A percentile compares a stretch with the other conserved stretches of the same genome.
These are phyloP conservation scores for Acanthamoeba quina DNA, from an alignment of 208 protist genomes.

Conservation along the genomic window DNA sequence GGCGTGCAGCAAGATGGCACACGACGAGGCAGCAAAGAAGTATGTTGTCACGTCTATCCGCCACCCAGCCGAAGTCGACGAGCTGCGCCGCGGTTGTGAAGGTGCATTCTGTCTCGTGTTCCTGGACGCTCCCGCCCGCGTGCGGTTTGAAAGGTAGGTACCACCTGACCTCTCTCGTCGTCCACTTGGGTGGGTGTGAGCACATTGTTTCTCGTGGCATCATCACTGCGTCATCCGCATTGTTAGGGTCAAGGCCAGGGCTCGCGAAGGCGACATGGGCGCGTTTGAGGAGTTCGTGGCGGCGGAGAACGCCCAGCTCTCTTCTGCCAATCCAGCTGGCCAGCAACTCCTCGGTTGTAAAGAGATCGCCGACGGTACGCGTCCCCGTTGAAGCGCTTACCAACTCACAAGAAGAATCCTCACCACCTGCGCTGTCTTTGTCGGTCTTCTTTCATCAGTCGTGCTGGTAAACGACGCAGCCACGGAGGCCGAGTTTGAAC, in stretches of 20 bases:
- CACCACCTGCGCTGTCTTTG: neutral
- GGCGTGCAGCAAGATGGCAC: neutral
- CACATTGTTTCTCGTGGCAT: neutral
- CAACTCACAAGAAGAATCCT: neutral
- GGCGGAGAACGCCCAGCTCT: conserved; percentile 6
- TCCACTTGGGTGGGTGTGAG: no score
- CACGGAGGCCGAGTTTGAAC: neutral
- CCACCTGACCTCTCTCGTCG: neutral
- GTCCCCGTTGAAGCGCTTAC: no score
- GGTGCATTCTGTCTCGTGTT: conserved; percentile 17
- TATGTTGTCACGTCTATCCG: conserved; percentile 29
- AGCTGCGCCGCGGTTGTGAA: neutral
- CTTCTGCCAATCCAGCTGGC: neutral
- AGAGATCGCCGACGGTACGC: neutral
- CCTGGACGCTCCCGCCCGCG: neutral
- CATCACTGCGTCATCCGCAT: no score
- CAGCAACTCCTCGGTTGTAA: neutral
- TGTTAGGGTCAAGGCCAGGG: neutral
- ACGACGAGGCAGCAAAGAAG: neutral
- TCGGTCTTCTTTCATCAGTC: neutral
- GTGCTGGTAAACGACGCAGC: neutral
- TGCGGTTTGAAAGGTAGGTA: neutral
- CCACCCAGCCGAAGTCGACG: conserved; percentile 15
- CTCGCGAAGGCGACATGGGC: conserved; percentile 1
- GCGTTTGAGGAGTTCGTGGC: conserved; percentile 33